Conservation (phyloP, 2,329 filamentous ascomycete species). For the Aspergillus cejpii region DNA sequence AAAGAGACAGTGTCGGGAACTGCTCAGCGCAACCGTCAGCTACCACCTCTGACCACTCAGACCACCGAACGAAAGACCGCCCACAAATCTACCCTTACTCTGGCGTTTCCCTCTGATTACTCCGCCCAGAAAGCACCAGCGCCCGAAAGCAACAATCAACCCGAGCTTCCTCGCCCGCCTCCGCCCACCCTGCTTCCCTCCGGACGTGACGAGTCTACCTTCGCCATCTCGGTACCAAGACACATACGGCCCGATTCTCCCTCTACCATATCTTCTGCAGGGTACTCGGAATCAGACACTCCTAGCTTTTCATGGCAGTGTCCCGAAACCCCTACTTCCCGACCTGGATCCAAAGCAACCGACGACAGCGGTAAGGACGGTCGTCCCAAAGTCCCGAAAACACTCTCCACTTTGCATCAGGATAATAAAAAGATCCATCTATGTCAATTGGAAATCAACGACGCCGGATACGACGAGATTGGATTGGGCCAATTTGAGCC, state of each 20-base stretch:
- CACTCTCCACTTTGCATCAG: constrained; percentile 29
- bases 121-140: constrained; percentile 2
- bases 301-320: constrained; percentile 26
- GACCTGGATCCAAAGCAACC: constrained; percentile 33
- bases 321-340: constrained; percentile 33
- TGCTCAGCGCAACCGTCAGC: constrained; percentile 6
- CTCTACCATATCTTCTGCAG: constrained; percentile 24
- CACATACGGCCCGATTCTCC: constrained; percentile 29
- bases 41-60: constrained; percentile 12
- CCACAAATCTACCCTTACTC: constrained; percentile 4
- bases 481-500: constrained; percentile 29
- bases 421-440: constrained; percentile 32
- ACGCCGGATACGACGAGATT: constrained; percentile 25
- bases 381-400: constrained; percentile 28
- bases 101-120: constrained; percentile 3
- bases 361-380: constrained; percentile 26
- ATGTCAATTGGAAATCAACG: constrained; percentile 34
- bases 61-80: constrained; percentile 1
- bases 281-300: constrained; percentile 25
- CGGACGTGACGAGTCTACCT: constrained; percentile 18
- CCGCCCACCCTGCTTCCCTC: constrained; percentile 16
- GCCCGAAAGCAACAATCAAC: constrained; percentile 1
- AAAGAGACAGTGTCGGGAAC: background rate
- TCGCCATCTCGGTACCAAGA: constrained; percentile 18
- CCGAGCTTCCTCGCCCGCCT: constrained; percentile 11